Evolutionary conservation across 148 eudicot species (phyloP), one percentile per base, ranked within the genome.

Genomic region (Rhododendron williamsianum): DNA sequence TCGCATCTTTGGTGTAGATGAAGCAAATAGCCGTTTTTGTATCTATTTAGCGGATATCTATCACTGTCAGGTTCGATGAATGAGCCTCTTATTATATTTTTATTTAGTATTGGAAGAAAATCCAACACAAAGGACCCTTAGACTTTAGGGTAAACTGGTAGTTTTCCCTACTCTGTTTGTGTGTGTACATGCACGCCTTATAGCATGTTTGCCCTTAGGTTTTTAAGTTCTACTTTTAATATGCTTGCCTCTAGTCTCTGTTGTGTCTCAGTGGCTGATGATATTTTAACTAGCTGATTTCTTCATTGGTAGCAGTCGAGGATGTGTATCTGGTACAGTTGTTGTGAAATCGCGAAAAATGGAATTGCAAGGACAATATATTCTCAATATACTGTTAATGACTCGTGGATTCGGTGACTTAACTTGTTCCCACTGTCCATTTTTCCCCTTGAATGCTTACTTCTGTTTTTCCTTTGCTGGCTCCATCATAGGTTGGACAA

Each of bases 401-500:
- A 51, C n/a, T 4, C 4, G 43, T 74, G 33, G 80, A 63, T 72
- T 49, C 23, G 23, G 38, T 35, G 54, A 21, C 18, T 58, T 49
- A 25, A 83, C 46, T 76, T 76, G 35, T 77, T 83, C 15, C 25
- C 38, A 6, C 54, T 67, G 19, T 48, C 15, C 65, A 51, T 82
- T 18, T 72, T 8, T 41, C 10, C 2, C 23, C n/a, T 54, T 43
- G 56, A 35, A 46, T 76, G 72, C 63, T 69, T 4, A 3, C 80
- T 23, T 19, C 18, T 82, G 51, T 15, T 46, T 71, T 46, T 63
- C 33, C 35, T 43, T 83, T 52, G 79, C 67, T 90, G 25, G 76
- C 25, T 81, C 84, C 84, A 0, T 60, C 65, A 81, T 86, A 97
- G 99, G 94, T 95, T 86, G 98, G 96, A 84, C 46, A 93, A 88